Percentiles rank a stretch among this genome's conserved stretches.
Evolutionary conservation across 2,329 filamentous ascomycete species (phyloP).

Genomic region (Fusarium siculi): DNA sequence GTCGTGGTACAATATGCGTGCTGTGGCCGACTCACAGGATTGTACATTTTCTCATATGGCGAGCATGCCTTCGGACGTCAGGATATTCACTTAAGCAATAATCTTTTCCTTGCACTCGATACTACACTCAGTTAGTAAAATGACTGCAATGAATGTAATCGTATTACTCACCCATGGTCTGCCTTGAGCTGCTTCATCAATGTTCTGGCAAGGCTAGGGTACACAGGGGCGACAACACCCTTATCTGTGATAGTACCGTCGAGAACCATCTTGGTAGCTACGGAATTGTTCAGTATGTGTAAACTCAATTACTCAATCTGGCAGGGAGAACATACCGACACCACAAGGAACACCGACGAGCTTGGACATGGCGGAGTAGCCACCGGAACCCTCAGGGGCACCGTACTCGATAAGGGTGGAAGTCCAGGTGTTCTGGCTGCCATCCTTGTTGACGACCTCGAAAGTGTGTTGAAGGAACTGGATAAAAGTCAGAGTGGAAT

Average conservation of each 20-base stretch:
- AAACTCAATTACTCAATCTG: not conserved
- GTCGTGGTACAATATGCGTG: not conserved
- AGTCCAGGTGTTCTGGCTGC: constrained; percentile 81
- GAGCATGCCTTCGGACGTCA: not conserved
- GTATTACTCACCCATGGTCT: constrained; percentile 66
- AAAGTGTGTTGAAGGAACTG: constrained; percentile 70
- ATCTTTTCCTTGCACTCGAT: constrained; percentile 32
- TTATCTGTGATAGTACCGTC: constrained; percentile 78
- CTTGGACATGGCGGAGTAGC: constrained; percentile 87
- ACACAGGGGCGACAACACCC: constrained; percentile 83
- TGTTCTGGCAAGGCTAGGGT: constrained; percentile 74
- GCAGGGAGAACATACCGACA: constrained; percentile 40
- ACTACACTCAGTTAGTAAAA: not conserved
- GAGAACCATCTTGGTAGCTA: constrained; percentile 78
- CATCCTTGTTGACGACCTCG: constrained; percentile 62
- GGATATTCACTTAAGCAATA: constrained; percentile 13
- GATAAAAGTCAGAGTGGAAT: not conserved
- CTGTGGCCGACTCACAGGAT: not conserved
- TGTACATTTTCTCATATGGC: not conserved
- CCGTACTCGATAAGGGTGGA: constrained; percentile 88
- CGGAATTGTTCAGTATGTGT: not conserved
- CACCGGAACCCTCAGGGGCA: constrained; percentile 76
- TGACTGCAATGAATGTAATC: not conserved
- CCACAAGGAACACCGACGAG: constrained; percentile 77
- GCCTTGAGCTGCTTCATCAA: constrained; percentile 82